Evolutionary conservation across 169 alveolate genomes (phyloP), one percentile per base, ranked within the genome.

Genomic region (Plasmodium vivax): DNA sequence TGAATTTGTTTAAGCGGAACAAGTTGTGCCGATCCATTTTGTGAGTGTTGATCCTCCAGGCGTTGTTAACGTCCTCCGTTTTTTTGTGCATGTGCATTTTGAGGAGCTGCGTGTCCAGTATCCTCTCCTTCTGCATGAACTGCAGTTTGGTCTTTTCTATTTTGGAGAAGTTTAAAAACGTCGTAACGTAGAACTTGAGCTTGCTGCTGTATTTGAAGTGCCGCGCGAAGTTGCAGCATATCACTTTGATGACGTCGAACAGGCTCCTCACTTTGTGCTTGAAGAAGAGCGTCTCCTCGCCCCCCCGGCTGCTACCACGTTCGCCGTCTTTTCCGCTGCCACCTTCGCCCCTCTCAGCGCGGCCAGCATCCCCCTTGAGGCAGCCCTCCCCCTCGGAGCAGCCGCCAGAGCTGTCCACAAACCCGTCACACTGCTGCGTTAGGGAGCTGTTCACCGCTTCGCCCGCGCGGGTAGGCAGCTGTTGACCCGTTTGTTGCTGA

Each of bases 1-100:
- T 84, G 16, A 79, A 87, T 79, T 93, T 88, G 16, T 75, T 75
- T 34, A 95, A 75, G 30, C 95, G 84, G 43, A 87, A 82, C 8
- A 93, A 36, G 51, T 72, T 93, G 72, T 71, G 34, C 38, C 54
- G 82, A 56, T 95, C 96, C 58, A 95, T 87, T 74, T 93, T 84
- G 81, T 94, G 85, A 36, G 90, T 93, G 73, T 95, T 83, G 47
- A 95, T 83, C 30, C 90, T 58, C 96, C 93, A 82, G 3, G 94
- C 96, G 62, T 84, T 93, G 43, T 84, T 75, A 36, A 84, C 79
- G 72, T 91, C 85, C 32, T 27, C 56, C 43, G 43, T 87, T 87
- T 87, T 87, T 38, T 43, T 56, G 82, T 87, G 34, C n/a, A 87
- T 77, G 30, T 87, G 77, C 19, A 45, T 23, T 75, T 87, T 87